Conservation (phyloP, 345 rosid species). For the Lepidium aucheri region DNA sequence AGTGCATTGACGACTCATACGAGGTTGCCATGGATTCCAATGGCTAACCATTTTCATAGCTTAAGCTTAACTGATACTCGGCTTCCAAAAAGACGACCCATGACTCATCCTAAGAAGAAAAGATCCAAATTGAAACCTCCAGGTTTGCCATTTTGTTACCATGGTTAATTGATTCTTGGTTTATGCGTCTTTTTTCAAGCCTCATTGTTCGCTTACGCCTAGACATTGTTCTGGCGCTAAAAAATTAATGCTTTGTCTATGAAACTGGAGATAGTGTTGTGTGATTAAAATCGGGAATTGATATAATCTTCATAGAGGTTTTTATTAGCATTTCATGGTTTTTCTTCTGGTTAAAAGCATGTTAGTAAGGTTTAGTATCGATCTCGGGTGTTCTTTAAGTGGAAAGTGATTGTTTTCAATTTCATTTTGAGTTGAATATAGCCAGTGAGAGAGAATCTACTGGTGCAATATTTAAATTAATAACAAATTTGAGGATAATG, state of each 20-base stretch:
- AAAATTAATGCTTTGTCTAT: slow-evolving; percentile 5
- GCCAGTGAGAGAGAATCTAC: neutral
- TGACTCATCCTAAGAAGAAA: slow-evolving; percentile 63
- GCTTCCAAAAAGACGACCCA: slow-evolving; percentile 73
- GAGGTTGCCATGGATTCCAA: slow-evolving; percentile 35
- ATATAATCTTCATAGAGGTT: neutral
- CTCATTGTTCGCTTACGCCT: neutral
- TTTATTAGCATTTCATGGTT: neutral
- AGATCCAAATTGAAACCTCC: slow-evolving; percentile 65
- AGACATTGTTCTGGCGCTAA: neutral
- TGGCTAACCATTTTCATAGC: slow-evolving; percentile 34
- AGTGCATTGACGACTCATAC: slow-evolving; percentile 6
- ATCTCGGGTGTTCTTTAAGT: neutral
- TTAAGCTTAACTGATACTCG: slow-evolving; percentile 62
- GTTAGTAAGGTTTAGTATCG: neutral
- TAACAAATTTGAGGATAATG: slow-evolving; percentile 15
- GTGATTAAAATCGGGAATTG: neutral
- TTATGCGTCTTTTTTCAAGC: neutral
- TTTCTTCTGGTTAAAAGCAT: neutral
- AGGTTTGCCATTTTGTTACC: slow-evolving; percentile 33
- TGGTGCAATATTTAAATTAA: no score
- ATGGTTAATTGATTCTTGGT: neutral
- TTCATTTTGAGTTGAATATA: neutral
- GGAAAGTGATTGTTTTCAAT: neutral
- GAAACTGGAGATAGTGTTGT: neutral